Evolutionary conservation across 2,329 filamentous ascomycete genomes (phyloP), one percentile per base, ranked within the genome.

Genomic region (Xylaria sp.): DNA sequence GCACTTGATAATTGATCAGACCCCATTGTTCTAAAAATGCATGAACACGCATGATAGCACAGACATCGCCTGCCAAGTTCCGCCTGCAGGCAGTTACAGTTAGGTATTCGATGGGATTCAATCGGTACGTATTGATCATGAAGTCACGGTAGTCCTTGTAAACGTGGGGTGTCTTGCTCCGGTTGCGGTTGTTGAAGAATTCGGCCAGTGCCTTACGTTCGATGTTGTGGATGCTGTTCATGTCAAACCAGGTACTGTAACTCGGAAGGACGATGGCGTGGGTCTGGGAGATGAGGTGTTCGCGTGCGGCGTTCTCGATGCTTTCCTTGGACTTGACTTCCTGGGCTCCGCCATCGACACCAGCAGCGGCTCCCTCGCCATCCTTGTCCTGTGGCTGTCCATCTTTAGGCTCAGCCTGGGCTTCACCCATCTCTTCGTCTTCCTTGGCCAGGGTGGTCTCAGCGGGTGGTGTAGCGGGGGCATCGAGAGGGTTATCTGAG

Each of bases 61-160:
- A 99, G 26, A 99, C 94, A 74, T 99, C 94, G 61, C 94, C 94
- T 19, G 94, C 94, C 68, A 99, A 76, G 72, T 99, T 99, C 63
- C 94, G 85, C 60, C 94, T 84, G 71, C 94, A 99, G 46, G 94
- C 94, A 9, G 94, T 99, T 50, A 99, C 93, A 4, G 94, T 99
- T 50, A 99, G 81, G 69, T 99, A 99, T 73, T 99, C 94, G 49
- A 92, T 84, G 4, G 94, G 94, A 70, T 97, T 99, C 52, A 99
- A 78, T 37, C 94, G 88, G 75, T 99, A 99, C 13, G 94, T 97
- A 77, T 99, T 99, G 77, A 99, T 92, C 94, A 99, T 99, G 71
- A 99, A 99, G 70, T 99, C 94, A 64, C 94, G 88, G 74, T 99
- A 99, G 71, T 99, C 94, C 75, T 97, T 97, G 79, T 99, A 99